Percentiles rank a stretch among this genome's conserved stretches.
Conservation (phyloP, 345 rosid genomes). For the Clarkia xantiana region DNA sequence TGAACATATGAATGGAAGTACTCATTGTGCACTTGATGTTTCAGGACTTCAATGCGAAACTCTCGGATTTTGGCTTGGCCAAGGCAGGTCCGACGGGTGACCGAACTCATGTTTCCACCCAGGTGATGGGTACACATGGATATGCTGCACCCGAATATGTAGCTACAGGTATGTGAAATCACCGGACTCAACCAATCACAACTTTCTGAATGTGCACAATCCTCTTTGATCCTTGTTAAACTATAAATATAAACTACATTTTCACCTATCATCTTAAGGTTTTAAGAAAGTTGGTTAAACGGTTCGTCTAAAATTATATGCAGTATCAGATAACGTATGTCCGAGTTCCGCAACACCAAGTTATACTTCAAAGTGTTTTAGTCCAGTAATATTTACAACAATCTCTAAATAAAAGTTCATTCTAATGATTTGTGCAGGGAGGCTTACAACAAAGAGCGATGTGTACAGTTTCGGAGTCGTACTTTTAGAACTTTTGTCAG, state of each 20-base stretch:
- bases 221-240: too few relatives aligned
- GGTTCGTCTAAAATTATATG: too few relatives aligned
- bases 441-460: conserved; percentile 80
- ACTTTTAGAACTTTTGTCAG: conserved; percentile 69
- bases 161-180: conserved; percentile 62
- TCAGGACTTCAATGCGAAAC: conserved; percentile 81
- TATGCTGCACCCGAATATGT: conserved; percentile 95
- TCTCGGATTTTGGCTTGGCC: conserved; percentile 94
- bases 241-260: too few relatives aligned
- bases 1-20: conserved; percentile 2
- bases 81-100: conserved; percentile 98
- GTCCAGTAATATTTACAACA: too few relatives aligned
- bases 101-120: conserved; percentile 88
- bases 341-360: too few relatives aligned
- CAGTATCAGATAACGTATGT: too few relatives aligned
- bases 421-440: conserved; percentile 42
- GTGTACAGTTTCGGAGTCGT: conserved; percentile 96
- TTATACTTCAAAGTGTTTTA: too few relatives aligned
- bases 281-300: too few relatives aligned
- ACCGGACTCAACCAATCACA: too few relatives aligned
- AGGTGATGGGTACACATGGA: conserved; percentile 90
- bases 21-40: conserved; percentile 2
- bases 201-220: too few relatives aligned
- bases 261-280: too few relatives aligned
- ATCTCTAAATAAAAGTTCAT: too few relatives aligned